Evolutionary conservation across 495 filamentous ascomycete species (phyloP), one percentile per base, ranked within the genome.

Genomic region (Recurvomyces mirabilis): DNA sequence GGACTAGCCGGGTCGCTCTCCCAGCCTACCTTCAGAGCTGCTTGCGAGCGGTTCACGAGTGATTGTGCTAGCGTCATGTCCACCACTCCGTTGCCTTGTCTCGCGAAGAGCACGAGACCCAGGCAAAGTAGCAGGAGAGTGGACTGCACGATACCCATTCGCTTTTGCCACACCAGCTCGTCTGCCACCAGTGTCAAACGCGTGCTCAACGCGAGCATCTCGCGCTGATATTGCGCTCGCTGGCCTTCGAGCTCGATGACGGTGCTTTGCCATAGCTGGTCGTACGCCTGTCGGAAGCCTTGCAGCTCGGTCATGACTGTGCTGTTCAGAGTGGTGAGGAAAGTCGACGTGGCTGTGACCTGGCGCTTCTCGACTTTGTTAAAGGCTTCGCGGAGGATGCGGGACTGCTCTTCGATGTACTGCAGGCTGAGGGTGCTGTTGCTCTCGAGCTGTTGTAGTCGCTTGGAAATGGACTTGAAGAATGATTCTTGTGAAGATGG

Each of bases 321-420:
- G 17, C 69, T 68, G 61, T 98, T 96, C 12, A 98, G 68, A 14
- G 71, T 77, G 52, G 87, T 76, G 18, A 98, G 70, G 60, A 95
- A 94, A 6, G 66, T 69, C 24, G 77, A 79, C 5, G 88, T 87
- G 58, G 91, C 93, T 23, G 74, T 67, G 24, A 93, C 68, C 57
- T 98, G 91, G 18, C 82, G 77, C 54, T 84, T 85, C 57, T 96
- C 89, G 31, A 93, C 84, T 59, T 87, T 87, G 33, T 73, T 75
- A 52, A 98, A 91, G 1, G 89, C 87, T 41, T 94, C 87, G 14
- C 88, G 83, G 2, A 98, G 72, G 41, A 94, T 84, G 32, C 77
- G 78, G 13, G 91, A 96, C 58, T 98, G 91, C 38, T 91, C 83
- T 65, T 95, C 88, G 51, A 98, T 95, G 58, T 96, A 98, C 54